Conservation (phyloP, 176 grass and related monocot species). For the Oryza longistaminata region DNA sequence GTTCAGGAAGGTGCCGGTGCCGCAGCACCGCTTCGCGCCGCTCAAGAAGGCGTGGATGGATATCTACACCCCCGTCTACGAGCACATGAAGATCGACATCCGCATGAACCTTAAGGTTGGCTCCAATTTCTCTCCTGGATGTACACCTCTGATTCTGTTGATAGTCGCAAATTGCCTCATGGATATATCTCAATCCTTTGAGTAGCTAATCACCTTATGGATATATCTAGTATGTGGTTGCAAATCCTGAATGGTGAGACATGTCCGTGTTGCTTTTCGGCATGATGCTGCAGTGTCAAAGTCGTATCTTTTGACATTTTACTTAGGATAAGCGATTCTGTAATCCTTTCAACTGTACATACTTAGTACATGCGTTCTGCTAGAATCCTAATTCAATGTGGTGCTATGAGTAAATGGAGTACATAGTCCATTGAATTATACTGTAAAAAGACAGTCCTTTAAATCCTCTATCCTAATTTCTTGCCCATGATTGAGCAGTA, state of each 20-base stretch:
- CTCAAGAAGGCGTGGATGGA: constrained; percentile 74
- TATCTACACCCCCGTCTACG: constrained; percentile 65
- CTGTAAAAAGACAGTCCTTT: not conserved
- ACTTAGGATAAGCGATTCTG: not conserved
- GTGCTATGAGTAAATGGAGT: too few relatives aligned
- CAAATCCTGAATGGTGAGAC: not conserved
- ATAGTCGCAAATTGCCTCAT: not conserved
- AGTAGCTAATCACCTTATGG: too few relatives aligned
- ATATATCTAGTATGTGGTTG: not conserved
- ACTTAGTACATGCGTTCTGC: not conserved
- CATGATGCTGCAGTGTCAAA: not conserved
- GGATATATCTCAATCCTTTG: not conserved
- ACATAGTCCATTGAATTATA: not conserved
- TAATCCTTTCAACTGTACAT: not conserved
- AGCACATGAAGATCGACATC: constrained; percentile 73
- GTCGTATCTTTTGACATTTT: not conserved
- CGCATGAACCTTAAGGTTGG: constrained; percentile 65
- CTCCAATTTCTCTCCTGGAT: not conserved
- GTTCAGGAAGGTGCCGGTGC: constrained; percentile 62
- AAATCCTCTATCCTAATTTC: not conserved
- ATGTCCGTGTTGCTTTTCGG: not conserved
- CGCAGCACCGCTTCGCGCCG: constrained; percentile 49
- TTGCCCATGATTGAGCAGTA: too few relatives aligned
- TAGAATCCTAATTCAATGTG: not conserved
- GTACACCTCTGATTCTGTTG: not conserved